phyloP scores from a whole-genome alignment of 768 basidiomycete species.

The Leccinum longicurvipes region DNA sequence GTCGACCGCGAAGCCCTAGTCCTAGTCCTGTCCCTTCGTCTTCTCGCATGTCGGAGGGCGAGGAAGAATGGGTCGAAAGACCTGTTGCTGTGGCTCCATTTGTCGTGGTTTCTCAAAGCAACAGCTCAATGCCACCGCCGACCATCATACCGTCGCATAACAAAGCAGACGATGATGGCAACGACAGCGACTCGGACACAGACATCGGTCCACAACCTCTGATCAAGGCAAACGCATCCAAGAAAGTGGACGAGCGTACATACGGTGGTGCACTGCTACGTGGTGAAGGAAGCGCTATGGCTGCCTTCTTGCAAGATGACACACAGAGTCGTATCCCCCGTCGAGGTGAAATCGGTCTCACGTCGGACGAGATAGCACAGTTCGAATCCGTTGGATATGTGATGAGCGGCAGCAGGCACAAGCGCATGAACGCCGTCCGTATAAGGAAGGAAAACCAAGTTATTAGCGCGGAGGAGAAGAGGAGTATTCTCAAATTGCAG shows the following conservation, averaged over 20 bases:
- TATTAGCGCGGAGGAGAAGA: slow-evolving; percentile 97
- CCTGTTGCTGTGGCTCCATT: slow-evolving; percentile 31
- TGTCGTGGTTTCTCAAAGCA: slow-evolving; percentile 21
- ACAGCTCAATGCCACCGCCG: slow-evolving; percentile 24
- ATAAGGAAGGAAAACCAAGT: slow-evolving; percentile 99
- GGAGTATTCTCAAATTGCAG: slow-evolving; percentile 92
- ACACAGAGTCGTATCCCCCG: slow-evolving; percentile 88
- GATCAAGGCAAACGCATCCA: slow-evolving; percentile 38
- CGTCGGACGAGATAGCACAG: slow-evolving; percentile 79
- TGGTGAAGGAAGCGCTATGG: slow-evolving; percentile 98
- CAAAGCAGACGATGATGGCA: slow-evolving; percentile 32
- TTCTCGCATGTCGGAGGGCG: slow-evolving; percentile 36
- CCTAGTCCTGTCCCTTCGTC: slow-evolving; percentile 33
- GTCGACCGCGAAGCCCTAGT: slow-evolving; percentile 33
- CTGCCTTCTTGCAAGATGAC: slow-evolving; percentile 87
- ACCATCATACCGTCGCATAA: slow-evolving; percentile 14
- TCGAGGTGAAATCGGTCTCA: slow-evolving; percentile 96
- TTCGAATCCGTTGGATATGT: slow-evolving; percentile 94
- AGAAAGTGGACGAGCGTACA: slow-evolving; percentile 72
- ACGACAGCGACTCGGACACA: slow-evolving; percentile 49
- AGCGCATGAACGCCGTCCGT: slow-evolving; percentile 97
- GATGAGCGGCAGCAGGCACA: slow-evolving; percentile 93
- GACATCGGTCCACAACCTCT: slow-evolving; percentile 82
- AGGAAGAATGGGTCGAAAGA: slow-evolving; percentile 73
- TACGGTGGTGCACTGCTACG: slow-evolving; percentile 89